These are phyloP conservation scores for Asterophora parasitica DNA, from an alignment of 768 basidiomycete species.

Conservation along the genomic window DNA sequence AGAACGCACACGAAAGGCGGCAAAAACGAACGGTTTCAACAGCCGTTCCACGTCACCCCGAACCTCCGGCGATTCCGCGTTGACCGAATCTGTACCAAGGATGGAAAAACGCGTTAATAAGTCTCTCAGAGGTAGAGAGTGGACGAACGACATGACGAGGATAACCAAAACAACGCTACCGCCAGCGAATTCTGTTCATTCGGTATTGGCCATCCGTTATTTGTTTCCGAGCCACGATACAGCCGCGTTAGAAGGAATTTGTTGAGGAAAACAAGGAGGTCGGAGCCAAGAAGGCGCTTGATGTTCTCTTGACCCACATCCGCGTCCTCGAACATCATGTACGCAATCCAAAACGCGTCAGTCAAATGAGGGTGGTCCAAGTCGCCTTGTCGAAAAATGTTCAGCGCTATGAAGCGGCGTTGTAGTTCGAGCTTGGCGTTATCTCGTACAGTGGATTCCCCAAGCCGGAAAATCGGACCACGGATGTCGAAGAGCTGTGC, in stretches of 20 bases:
- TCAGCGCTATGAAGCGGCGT: conserved; percentile 40
- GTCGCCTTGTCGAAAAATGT: conserved; percentile 35
- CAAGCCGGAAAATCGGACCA: conserved; percentile 36
- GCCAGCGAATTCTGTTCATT: conserved; percentile 42
- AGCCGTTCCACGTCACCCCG: conserved; percentile 30
- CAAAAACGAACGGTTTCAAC: conserved; percentile 43
- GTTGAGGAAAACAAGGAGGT: conserved; percentile 36
- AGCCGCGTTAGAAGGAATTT: conserved; percentile 35
- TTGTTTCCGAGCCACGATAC: conserved; percentile 30
- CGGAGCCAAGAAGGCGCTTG: conserved; percentile 41
- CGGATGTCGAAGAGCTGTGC: conserved; percentile 44
- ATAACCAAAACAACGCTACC: conserved; percentile 44
- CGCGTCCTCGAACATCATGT: conserved; percentile 56
- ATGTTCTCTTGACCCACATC: conserved; percentile 40
- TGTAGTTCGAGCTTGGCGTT: conserved; percentile 40
- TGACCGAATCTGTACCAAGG: conserved; percentile 23
- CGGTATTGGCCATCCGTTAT: conserved; percentile 46
- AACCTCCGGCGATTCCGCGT: conserved; percentile 27
- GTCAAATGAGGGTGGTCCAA: conserved; percentile 32
- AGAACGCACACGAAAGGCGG: conserved; percentile 43
- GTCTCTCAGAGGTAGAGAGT: not conserved
- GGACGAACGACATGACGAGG: conserved; percentile 33
- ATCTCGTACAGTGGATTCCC: conserved; percentile 20
- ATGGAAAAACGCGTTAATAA: conserved; percentile 4
- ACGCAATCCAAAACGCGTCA: conserved; percentile 48